Conservation (phyloP, 805 yeast genomes). For the Schwanniomyces yamadae region DNA sequence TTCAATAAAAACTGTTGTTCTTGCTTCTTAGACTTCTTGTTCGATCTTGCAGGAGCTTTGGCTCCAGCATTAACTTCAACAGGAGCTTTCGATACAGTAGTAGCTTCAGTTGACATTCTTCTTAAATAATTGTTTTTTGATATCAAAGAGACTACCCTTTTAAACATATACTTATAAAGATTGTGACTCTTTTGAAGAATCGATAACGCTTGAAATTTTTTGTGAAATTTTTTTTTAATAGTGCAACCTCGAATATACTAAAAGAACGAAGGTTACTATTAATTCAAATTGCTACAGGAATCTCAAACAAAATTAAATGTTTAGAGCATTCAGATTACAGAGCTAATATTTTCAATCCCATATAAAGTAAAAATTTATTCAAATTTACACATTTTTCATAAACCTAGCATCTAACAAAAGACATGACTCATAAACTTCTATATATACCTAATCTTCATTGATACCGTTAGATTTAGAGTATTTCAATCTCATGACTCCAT, state of each 20-base stretch:
- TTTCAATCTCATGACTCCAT: constrained; percentile 47
- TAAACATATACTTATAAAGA: constrained; percentile 14
- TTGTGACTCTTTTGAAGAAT: not conserved
- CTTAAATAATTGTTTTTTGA: constrained; percentile 7
- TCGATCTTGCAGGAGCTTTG: constrained; percentile 14
- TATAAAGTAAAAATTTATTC: no score
- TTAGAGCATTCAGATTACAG: no score
- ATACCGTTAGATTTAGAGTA: constrained; percentile 40
- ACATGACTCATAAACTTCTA: no score
- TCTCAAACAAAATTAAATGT: no score
- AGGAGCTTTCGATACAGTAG: constrained; percentile 6
- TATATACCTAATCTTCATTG: constrained; percentile 33
- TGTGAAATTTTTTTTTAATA: not conserved
- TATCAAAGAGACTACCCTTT: constrained; percentile 8
- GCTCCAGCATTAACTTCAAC: constrained; percentile 3
- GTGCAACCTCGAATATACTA: no score
- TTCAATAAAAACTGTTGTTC: constrained; percentile 73
- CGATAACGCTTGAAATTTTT: not conserved
- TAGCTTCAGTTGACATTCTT: constrained; percentile 16
- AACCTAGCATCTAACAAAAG: no score
- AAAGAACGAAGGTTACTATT: no score
- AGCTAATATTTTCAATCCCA: no score
- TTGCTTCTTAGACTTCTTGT: constrained; percentile 38
- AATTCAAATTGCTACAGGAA: no score
- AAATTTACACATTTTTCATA: no score